Evolutionary conservation across 2,329 filamentous ascomycete genomes (phyloP), one percentile per base, ranked within the genome.

Genomic region (Alternaria metachromatica): DNA sequence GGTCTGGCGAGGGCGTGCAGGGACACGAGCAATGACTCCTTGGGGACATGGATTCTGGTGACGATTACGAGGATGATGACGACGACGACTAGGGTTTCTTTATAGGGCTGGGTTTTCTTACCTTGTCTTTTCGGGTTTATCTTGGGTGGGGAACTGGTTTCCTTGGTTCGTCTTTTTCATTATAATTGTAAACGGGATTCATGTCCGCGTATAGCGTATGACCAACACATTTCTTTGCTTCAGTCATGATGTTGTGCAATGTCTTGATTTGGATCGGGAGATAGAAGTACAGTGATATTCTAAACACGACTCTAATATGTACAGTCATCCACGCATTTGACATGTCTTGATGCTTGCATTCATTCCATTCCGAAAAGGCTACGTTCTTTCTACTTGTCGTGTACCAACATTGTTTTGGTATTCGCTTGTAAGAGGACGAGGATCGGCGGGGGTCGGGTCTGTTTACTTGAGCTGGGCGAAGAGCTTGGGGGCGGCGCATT

Each of bases 401-500:
- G 48, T 53, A 66, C 66, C 30, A 41, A 41, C 10, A 8, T 9
- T 58, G 57, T 18, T 10, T 18, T 37, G 62, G 62, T 66, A 55
- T 63, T 45, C 65, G 60, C 63, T 58, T 63, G 55, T 54, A 59
- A 57, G 54, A 63, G 60, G 62, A 61, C 60, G 53, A 55, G 62
- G 61, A 64, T 56, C 56, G 44, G 55, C 51, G 58, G 63, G 64
- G 33, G 23, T 45, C 7, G 48, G 37, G 15, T 41, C 15, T 41
- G 48, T 76, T 88, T 97, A 98, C 88, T 95, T 96, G 82, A 98
- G 92, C 83, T 90, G 86, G 71, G 90, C 88, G 89, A 93, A 99
- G 78, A 99, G 91, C 90, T 97, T 97, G 78, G 95, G 94, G 59
- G 96, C 96, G 68, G 96, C 95, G 82, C 96, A 99, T 81, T 91